Conservation (phyloP, 192 early-diverging fungal genomes). For the Linnemannia hyalina region DNA sequence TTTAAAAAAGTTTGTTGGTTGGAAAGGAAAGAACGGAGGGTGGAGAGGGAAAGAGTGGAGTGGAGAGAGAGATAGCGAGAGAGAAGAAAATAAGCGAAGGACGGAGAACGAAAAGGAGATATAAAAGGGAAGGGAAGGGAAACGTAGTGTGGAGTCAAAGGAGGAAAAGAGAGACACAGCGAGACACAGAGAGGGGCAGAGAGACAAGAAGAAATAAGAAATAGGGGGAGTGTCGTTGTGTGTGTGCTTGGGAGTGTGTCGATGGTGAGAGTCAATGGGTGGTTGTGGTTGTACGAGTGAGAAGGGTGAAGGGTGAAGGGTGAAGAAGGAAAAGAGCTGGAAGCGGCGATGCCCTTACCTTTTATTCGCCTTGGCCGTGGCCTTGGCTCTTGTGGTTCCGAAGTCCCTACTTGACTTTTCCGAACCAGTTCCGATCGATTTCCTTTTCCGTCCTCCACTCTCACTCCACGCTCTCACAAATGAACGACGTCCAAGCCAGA, state of each 20-base stretch:
- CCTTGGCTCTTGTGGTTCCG: background rate
- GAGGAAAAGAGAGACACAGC: background rate
- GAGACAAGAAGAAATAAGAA: background rate
- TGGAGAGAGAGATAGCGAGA: background rate
- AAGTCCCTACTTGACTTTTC: background rate
- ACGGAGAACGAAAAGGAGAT: background rate
- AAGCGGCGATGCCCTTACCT: background rate
- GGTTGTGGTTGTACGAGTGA: too few species aligned
- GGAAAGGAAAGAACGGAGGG: background rate
- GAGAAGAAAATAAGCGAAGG: background rate
- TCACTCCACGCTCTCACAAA: background rate
- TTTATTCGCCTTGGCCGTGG: background rate
- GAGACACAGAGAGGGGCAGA: too few species aligned
- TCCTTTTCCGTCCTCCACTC: slow-evolving; percentile 2
- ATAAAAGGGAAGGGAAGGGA: background rate
- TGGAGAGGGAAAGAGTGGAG: background rate
- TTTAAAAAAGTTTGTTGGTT: background rate
- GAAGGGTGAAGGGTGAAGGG: too few species aligned
- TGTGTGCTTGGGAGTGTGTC: too few species aligned
- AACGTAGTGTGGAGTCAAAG: background rate
- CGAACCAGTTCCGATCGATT: background rate
- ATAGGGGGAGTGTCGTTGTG: too few species aligned
- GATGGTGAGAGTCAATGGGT: too few species aligned
- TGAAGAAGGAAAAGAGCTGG: background rate
- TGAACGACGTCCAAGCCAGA: background rate